Conservation (phyloP, 1,284 basidiomycete species). For the Phellopilus nigrolimitatus region DNA sequence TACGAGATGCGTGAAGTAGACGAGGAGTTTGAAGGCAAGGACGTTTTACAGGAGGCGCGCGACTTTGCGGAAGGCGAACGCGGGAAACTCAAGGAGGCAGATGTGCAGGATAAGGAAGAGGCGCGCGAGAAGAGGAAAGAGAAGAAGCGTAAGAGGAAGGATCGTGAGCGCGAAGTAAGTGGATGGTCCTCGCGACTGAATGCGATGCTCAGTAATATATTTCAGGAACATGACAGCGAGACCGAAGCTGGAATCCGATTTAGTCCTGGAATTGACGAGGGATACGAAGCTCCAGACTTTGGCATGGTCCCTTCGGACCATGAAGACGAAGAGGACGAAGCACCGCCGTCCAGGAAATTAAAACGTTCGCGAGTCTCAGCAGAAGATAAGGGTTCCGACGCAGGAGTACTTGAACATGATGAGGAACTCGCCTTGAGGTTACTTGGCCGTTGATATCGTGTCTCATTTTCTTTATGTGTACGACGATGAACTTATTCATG, state of each 20-base stretch:
- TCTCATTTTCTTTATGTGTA: no score
- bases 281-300: conserved; percentile 73
- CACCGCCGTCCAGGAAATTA: conserved; percentile 34
- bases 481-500: no score
- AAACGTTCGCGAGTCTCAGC: conserved; percentile 29
- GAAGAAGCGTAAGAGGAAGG: conserved; percentile 82
- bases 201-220: neutral
- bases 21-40: conserved; percentile 52
- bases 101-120: conserved; percentile 74
- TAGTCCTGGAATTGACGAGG: conserved; percentile 42
- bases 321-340: conserved; percentile 39
- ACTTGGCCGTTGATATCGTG: conserved; percentile 27
- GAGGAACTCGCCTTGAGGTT: conserved; percentile 48
- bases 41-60: conserved; percentile 57
- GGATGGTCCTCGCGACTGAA: conserved; percentile 16
- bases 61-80: conserved; percentile 57
- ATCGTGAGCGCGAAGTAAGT: conserved; percentile 70
- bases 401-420: conserved; percentile 40
- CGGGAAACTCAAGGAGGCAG: conserved; percentile 64
- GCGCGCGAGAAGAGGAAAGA: conserved; percentile 86
- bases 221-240: conserved; percentile 24
- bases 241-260: conserved; percentile 29
- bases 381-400: conserved; percentile 9
- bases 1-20: conserved; percentile 78
- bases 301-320: conserved; percentile 44